Evolutionary conservation across 1,139 yeast species (phyloP), one percentile per base, ranked within the genome.

Genomic region (Blastobotrys capitulatus): DNA sequence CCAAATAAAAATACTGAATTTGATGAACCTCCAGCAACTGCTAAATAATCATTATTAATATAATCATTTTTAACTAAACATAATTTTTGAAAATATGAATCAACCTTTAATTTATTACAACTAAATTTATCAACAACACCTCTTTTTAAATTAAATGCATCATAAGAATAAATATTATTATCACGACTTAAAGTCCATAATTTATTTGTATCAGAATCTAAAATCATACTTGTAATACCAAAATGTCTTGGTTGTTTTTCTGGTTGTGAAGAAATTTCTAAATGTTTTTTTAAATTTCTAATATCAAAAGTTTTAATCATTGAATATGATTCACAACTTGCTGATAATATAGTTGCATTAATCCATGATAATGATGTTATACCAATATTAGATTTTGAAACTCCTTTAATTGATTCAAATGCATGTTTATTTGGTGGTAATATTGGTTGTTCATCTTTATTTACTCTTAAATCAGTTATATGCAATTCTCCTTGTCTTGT

Each of bases 101-200:
- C 46, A 12, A 56, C 55, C 1, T 49, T 48, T 34, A 58, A 43
- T 10, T 49, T 44, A 10, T 54, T 52, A 18, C 49, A 42, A 7
- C 51, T 25, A 19, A 54, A 44, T 8, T 47, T 48, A 38, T 58
- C 59, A 13, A 52, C 43, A 4, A 50, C 32, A 2, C 54, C 56
- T 2, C 40, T 40, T 6, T 35, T 16, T 13, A 52, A 53, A 7
- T 46, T 37, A 7, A 47, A 45, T n/a, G 55, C 41, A 20, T 45
- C 22, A 35, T 53, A 52, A 1, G 58, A 52, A 32, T 48, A 46
- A 7, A 62, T 52, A n/a, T 42, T 46, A 16, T 46, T 43, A 38
- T 59, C 57, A 13, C 58, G 57, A 29, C 54, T 50, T 45, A 61
- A 44, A 35, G 59, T 49, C 58, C 64, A 56, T 4, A 58, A 38